Evolutionary conservation across 495 filamentous ascomycete genomes (phyloP), one percentile per base, ranked within the genome.

Genomic region (Amorphotheca resinae): DNA sequence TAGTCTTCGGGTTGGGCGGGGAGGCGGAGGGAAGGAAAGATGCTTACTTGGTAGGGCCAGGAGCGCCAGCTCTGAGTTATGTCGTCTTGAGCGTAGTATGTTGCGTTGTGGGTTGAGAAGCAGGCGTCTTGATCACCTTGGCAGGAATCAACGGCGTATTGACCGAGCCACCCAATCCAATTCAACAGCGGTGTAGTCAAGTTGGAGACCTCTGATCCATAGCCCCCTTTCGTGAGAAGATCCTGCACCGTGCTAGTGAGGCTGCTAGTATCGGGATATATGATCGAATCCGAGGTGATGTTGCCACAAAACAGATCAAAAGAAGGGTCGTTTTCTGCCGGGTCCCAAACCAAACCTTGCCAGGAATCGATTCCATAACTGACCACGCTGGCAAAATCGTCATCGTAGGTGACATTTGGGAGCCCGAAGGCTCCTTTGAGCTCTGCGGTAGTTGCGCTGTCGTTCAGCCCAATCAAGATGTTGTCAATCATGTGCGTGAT

Each of bases 321-420:
- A 2, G 49, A 41, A 6, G 68, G 61, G 31, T 57, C 58, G 51
- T 73, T 76, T 41, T 73, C 46, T 1, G 59, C 64, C 0, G 79
- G 79, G 52, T 86, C 80, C 82, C 82, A 87, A 54, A 83, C 84
- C 3, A 68, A 64, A 18, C 56, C 58, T 59, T 85, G 81, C 59
- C 79, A 77, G 2, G 55, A 57, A 9, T 58, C 58, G 35, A 84
- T 67, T 1, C 70, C 70, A 1, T 40, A 47, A 18, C 62, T 65
- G 23, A 84, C 56, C 0, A 64, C 53, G 34, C 63, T 64, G 33
- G 74, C 80, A 49, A 87, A 85, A 55, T 82, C 77, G 21, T 68
- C 60, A 42, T 71, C 62, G 48, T 74, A 59, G 1, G 71, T 76
- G 33, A 82, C 55, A 39, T 74, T 65, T 7, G 62, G 57, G 1